Evolutionary conservation across 2,329 filamentous ascomycete species (phyloP), one percentile per base, ranked within the genome.

Genomic region (Helminthosporium solani): DNA sequence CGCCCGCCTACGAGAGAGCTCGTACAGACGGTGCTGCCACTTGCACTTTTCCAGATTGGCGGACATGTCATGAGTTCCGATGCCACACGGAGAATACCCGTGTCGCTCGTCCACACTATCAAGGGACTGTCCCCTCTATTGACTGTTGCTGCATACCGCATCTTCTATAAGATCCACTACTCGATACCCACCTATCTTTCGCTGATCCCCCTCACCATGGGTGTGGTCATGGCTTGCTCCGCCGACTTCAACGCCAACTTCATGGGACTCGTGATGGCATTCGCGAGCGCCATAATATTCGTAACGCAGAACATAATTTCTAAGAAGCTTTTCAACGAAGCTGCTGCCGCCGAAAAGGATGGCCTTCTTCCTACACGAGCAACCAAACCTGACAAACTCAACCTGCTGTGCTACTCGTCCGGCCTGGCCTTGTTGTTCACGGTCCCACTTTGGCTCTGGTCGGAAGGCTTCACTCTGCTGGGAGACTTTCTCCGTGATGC

Each of bases 291-390:
- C 7, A 76, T 97, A 45, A 87, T 97, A 54, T 99, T 99, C 65
- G 94, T 99, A 28, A 94, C 90, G 0, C 94, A 99, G 67, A 99
- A 99, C 66, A 99, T 99, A 46, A 95, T 96, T 56, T 97, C 92
- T 16, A 99, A 99, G 73, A 89, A 90, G 56, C 83, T 99, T 8
- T 99, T 99, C 77, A 99, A 96, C 69, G 91, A 96, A 66, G 90
- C 89, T 6, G 86, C 90, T 6, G 85, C 85, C 47, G 88, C 89
- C 2, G 92, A 96, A 71, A 83, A 85, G 7, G 89, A 96, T 43
- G 73, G 76, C 2, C 70, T 77, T 27, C 78, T 80, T 0, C 65
- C 64, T 3, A 72, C 78, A 11, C 80, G 81, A 44, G 81, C 83
- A 34, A 84, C 85, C 51, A 97, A 96, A 72, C 80, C 96, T 15